Evolutionary conservation across 2,329 filamentous ascomycete genomes (phyloP).

Genomic region (Corynespora cassiicola): DNA sequence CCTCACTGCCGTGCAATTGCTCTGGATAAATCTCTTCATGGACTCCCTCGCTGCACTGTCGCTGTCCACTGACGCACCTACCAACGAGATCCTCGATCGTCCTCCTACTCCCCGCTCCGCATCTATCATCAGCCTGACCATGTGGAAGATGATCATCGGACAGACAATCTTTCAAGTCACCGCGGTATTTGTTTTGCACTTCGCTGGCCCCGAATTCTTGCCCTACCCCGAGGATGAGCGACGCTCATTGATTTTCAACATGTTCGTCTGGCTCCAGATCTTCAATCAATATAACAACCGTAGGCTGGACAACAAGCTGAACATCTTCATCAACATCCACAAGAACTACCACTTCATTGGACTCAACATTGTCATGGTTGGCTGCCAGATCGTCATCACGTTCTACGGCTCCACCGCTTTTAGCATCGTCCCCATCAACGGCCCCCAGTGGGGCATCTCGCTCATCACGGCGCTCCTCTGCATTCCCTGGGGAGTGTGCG

Average conservation of each 20-base stretch:
- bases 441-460: conserved; percentile 62
- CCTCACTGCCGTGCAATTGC: conserved; percentile 69
- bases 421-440: conserved; percentile 56
- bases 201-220: conserved; percentile 64
- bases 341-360: conserved; percentile 64
- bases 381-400: conserved; percentile 62
- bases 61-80: conserved; percentile 92
- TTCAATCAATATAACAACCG: conserved; percentile 73
- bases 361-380: conserved; percentile 65
- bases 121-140: conserved; percentile 68
- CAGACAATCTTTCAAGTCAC: conserved; percentile 65
- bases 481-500: conserved; percentile 57
- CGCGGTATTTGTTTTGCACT: conserved; percentile 65
- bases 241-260: conserved; percentile 70
- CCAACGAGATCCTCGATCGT: conserved; percentile 93
- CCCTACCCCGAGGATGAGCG: conserved; percentile 55
- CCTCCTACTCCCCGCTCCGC: conserved; percentile 88
- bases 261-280: conserved; percentile 74
- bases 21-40: conserved; percentile 76
- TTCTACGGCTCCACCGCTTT: conserved; percentile 63
- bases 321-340: conserved; percentile 65
- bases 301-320: conserved; percentile 66
- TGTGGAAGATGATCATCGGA: conserved; percentile 72
- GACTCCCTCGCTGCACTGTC: conserved; percentile 94
- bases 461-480: conserved; percentile 57